Conservation (phyloP, 163 green algal genomes). For the Prototheca stagnorum region DNA sequence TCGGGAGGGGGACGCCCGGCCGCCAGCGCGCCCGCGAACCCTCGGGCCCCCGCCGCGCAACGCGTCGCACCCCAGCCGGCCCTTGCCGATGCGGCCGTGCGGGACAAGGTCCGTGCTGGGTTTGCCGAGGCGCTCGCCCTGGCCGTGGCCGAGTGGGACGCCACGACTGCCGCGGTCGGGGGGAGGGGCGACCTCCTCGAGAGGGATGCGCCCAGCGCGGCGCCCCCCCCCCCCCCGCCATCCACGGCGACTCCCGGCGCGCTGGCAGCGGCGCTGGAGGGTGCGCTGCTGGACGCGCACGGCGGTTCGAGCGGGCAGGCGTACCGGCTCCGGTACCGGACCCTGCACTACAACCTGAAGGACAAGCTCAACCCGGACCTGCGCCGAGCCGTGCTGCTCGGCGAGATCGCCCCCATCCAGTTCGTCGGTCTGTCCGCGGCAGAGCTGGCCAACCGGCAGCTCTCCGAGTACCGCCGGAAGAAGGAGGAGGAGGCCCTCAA, state of each 20-base stretch:
- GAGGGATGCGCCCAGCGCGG: too few relatives aligned
- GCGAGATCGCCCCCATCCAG: slow-evolving; percentile 31
- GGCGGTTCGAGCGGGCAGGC: slow-evolving; percentile 39
- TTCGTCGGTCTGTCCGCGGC: slow-evolving; percentile 42
- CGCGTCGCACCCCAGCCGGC: background rate
- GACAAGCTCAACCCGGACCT: slow-evolving; percentile 66
- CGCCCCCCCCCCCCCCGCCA: too few relatives aligned
- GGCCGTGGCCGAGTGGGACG: too few relatives aligned
- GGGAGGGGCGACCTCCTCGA: too few relatives aligned
- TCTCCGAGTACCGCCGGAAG: slow-evolving; percentile 46
- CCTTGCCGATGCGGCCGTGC: slow-evolving; percentile 12
- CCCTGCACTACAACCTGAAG: slow-evolving; percentile 77
- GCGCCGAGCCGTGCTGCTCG: slow-evolving; percentile 33
- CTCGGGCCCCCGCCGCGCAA: background rate
- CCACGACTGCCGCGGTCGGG: too few relatives aligned
- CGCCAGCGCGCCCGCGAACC: background rate
- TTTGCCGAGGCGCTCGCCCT: slow-evolving; percentile 21
- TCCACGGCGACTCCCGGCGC: background rate
- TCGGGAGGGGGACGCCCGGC: background rate
- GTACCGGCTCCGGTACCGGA: slow-evolving; percentile 66
- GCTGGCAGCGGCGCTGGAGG: slow-evolving; percentile 10
- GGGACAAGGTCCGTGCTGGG: slow-evolving; percentile 16
- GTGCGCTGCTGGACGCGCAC: slow-evolving; percentile 8
- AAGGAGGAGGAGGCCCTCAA: slow-evolving; percentile 50
- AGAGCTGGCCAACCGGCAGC: slow-evolving; percentile 55